A percentile compares a stretch with the other conserved stretches of the same genome.
Evolutionary conservation across 441 rosid genomes (phyloP).

Genomic region (Mallotus repandus): DNA sequence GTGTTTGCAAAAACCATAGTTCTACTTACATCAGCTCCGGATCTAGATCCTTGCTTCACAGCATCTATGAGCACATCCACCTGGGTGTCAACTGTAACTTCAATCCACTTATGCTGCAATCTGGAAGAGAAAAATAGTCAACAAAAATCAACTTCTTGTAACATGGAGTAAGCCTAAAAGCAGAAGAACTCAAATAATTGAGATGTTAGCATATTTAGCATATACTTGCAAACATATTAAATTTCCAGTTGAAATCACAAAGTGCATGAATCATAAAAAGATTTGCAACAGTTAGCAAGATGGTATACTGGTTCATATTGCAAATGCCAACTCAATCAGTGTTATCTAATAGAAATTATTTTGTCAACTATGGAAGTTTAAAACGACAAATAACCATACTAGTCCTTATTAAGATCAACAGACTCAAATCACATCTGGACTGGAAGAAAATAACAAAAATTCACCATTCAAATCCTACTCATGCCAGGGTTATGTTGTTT

Average conservation of each 20-base stretch:
- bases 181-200: constrained; percentile 1
- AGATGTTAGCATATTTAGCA: not conserved
- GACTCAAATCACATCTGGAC: too few species aligned
- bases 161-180: not conserved
- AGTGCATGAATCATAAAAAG: not conserved
- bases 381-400: not conserved
- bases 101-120: constrained; percentile 78
- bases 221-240: not conserved
- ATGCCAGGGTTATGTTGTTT: not conserved
- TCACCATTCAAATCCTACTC: not conserved
- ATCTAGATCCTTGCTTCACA: constrained; percentile 46
- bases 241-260: not conserved
- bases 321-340: not conserved
- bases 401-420: too few species aligned
- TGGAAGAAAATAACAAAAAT: not conserved
- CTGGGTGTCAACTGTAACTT: constrained; percentile 78
- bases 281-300: not conserved
- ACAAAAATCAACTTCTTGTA: not conserved
- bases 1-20: constrained; percentile 96
- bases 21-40: constrained; percentile 39
- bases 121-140: constrained; percentile 35
- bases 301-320: not conserved
- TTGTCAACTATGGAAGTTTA: not conserved
- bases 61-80: constrained; percentile 82
- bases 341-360: not conserved